Percentiles rank a stretch among this genome's conserved stretches.
Conservation (phyloP, 257 asterid genomes). For the Fraxinus quadrangulata region DNA sequence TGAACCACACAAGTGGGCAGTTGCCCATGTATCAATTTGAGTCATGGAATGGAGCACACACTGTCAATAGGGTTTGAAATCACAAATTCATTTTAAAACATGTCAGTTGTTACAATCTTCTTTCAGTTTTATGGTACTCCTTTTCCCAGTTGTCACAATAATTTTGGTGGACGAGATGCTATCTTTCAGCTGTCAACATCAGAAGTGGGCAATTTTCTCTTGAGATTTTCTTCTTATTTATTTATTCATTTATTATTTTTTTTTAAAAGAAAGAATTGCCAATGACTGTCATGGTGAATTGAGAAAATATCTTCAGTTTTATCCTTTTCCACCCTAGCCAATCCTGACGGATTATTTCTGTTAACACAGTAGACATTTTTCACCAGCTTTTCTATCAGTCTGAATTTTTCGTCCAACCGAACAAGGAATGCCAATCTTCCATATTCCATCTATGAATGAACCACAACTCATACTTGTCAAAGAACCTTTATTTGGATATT, state of each 20-base stretch:
- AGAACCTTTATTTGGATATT: no score
- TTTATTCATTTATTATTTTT: no score
- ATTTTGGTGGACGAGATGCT: no score
- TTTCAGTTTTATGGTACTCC: no score
- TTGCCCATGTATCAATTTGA: background rate
- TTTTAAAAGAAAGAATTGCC: background rate
- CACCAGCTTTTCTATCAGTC: background rate
- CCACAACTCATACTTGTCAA: background rate
- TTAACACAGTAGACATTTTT: background rate
- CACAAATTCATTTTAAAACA: no score
- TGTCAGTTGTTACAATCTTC: no score
- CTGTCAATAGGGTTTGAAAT: background rate
- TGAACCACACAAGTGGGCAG: background rate
- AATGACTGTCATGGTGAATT: background rate
- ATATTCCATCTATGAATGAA: background rate
- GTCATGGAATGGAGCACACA: background rate
- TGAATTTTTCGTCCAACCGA: background rate
- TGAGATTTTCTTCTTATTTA: no score
- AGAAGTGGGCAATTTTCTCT: no score
- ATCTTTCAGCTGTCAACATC: no score
- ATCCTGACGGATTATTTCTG: background rate
- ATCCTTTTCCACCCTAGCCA: background rate
- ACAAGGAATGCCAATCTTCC: background rate
- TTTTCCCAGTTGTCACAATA: no score
- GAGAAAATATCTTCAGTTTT: background rate